Evolutionary conservation across 2,329 filamentous ascomycete species (phyloP).

Genomic region (Tolypocladium nubicola): DNA sequence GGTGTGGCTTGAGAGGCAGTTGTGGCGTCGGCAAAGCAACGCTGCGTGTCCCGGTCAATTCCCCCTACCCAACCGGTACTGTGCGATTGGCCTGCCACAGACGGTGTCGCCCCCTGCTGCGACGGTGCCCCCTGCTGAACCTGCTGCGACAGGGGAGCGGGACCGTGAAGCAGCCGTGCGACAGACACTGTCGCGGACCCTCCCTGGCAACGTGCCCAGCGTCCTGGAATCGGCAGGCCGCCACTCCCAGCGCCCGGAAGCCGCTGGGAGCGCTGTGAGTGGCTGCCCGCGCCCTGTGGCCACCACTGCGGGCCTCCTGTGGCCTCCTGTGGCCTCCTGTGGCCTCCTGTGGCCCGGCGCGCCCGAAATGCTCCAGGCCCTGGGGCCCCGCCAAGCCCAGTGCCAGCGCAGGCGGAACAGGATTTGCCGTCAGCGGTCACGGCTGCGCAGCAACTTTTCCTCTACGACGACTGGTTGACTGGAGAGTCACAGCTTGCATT

Average conservation of each 20-base stretch:
- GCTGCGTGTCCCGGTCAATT: not conserved
- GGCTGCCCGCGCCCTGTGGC: conserved; percentile 8
- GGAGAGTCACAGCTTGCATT: not conserved
- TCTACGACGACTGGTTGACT: not conserved
- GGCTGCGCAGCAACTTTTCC: conserved; percentile 1
- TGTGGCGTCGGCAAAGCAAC: conserved; percentile 4
- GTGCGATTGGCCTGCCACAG: not conserved
- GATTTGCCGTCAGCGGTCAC: not conserved
- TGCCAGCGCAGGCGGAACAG: not conserved
- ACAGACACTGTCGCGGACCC: not conserved
- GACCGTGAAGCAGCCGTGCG: not conserved
- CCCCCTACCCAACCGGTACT: conserved; percentile 4
- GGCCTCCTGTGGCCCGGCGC: not conserved
- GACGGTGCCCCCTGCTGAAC: not conserved
- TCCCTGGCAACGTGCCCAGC: not conserved
- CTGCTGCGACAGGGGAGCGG: not conserved
- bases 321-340: not conserved
- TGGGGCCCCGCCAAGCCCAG: not conserved
- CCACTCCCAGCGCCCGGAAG: not conserved
- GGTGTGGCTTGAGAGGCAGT: not conserved
- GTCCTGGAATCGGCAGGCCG: not conserved
- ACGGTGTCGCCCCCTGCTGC: not conserved
- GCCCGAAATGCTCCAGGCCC: not conserved
- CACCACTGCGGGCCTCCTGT: not conserved
- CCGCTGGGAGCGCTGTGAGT: conserved; percentile 6